Evolutionary conservation across 2,329 filamentous ascomycete genomes (phyloP), one percentile per base, ranked within the genome.

Genomic region (Colletotrichum nymphaeae): DNA sequence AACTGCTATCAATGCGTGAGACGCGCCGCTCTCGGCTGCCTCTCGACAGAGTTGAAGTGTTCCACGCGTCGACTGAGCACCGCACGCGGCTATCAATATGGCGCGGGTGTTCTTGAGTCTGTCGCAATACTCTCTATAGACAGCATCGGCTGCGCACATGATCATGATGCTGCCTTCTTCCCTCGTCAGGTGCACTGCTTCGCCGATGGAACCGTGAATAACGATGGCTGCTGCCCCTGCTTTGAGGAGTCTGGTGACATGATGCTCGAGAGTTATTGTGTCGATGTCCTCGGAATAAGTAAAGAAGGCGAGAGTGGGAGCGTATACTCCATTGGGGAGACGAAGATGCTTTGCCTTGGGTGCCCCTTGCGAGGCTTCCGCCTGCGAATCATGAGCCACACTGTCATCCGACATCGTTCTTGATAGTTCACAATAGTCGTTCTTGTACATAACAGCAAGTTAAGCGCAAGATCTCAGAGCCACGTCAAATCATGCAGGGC

Each of bases 121-220:
- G 82, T 90, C 94, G 6, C 92, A 92, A 49, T 90, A 89, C 16
- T 87, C 86, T 22, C 69, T 65, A 79, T 94, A 89, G 62, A 95
- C 86, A 14, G 93, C 93, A 74, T 89, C 87, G 60, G 93, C 91
- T 1, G 93, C 95, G 46, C 92, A 90, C 63, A 84, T 84, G 11
- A 93, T 95, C 77, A 96, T 90, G 65, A 89, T 84, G 60, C 88
- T 87, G 74, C 93, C 90, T 83, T 96, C 94, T 26, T 88, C 86
- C 76, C 92, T 91, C 52, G 91, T 91, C 11, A 94, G 86, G 78
- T 94, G 92, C 3, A 93, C 91, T 0, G 93, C 93, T 83, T 94
- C 93, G 77, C 92, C 93, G 79, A 94, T 94, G 77, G 91, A 93
- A 52, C 92, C 92, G 80, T 93, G 92, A 4, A 90, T 91, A 24